These are phyloP conservation scores for Globisporangium ultimum DNA, from an alignment of 352 stramenopile species.

Conservation along the genomic window DNA sequence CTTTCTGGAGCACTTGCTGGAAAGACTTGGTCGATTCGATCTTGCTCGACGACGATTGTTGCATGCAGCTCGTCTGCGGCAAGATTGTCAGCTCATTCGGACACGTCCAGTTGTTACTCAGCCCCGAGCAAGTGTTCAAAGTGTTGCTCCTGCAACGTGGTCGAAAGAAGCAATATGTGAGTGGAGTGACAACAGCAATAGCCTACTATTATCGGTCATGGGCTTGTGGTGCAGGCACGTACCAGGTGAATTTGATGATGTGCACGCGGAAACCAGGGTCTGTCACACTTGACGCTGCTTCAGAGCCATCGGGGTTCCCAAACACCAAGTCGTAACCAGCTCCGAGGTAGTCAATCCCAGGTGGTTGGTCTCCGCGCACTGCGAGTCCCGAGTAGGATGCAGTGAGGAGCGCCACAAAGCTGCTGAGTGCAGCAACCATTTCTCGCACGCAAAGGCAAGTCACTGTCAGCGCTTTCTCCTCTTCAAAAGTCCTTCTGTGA, in stretches of 20 bases:
- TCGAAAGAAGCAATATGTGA: too few relatives aligned
- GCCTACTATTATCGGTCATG: too few relatives aligned
- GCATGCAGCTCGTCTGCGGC: constrained; percentile 22
- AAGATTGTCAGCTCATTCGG: constrained; percentile 21
- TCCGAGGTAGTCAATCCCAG: constrained; percentile 26
- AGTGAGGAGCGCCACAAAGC: background rate
- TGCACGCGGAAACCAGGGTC: constrained; percentile 22
- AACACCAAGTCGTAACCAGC: constrained; percentile 28
- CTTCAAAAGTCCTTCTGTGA: too few relatives aligned
- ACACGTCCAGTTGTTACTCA: constrained; percentile 21
- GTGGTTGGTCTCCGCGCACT: constrained; percentile 14
- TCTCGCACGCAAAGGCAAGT: too few relatives aligned
- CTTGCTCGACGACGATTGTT: constrained; percentile 24
- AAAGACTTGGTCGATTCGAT: constrained; percentile 26
- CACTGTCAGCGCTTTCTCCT: too few relatives aligned
- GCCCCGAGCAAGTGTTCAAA: constrained; percentile 19
- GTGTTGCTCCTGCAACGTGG: constrained; percentile 4
- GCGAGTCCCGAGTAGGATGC: background rate
- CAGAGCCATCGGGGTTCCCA: constrained; percentile 21
- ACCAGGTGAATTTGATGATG: constrained; percentile 28
- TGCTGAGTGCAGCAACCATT: constrained; percentile 3
- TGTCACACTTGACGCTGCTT: constrained; percentile 21
- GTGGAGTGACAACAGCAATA: too few relatives aligned
- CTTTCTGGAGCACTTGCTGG: constrained; percentile 23
- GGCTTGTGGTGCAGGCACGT: background rate